Evolutionary conservation across 805 yeast species (phyloP), one percentile per base, ranked within the genome.

Genomic region (Cyberlindnera americana): DNA sequence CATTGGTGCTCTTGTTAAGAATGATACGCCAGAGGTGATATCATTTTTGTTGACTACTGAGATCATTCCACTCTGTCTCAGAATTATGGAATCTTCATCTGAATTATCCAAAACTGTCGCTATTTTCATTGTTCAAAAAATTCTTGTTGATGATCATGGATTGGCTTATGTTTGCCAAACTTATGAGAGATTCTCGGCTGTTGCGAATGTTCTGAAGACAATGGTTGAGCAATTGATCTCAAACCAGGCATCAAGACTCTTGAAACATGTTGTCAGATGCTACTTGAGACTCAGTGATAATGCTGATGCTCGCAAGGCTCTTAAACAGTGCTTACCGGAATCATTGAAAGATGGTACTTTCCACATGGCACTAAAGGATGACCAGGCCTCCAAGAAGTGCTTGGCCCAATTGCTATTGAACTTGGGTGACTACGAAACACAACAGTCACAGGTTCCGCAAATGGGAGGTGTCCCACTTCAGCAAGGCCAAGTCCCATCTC

Each of bases 51-150:
- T 91, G 32, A 81, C 96, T n/a, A 93, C 99, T 0, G 99, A 91
- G 61, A 91, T 93, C 52, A 95, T 93, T 24, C 99, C 99, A 5
- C 66, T 93, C 40, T 93, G 99, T 60, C 69, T 91, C 43, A 81
- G 93, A 53, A 91, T 93, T 46, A 91, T 91, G 95, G 98, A 91
- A 60, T 79, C 90, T 1, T 88, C 96, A 7, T 83, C 96, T 0
- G 99, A 93, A 59, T 72, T 91, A 37, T 82, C 95, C 35, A 91
- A 93, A 57, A 93, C 98, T 0, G 99, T 91, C 19, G 99, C 99
- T 5, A 90, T 91, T 41, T 91, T 93, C 67, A 91, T 93, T 44
- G 83, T 93, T 33, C 97, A 91, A 59, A 91, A 90, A 62, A 91
- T 91, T 40, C 70, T 91, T 37, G 74, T 89, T 49, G 98, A 93